Conservation (phyloP, 73 alveolate genomes). For the Uronychia binucleata region DNA sequence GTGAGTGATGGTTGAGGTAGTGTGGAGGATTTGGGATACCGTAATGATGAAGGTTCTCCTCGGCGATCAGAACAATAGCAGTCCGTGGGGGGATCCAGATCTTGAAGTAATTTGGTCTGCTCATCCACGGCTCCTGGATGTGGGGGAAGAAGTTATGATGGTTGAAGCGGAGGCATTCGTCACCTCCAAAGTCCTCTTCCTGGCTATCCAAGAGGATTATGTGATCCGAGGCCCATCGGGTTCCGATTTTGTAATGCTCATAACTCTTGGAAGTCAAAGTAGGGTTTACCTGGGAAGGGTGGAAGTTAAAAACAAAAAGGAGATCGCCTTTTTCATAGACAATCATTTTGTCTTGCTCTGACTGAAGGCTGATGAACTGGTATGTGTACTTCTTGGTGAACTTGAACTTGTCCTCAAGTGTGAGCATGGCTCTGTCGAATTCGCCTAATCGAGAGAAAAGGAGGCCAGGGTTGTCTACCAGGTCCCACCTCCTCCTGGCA, state of each 20-base stretch:
- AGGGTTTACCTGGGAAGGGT: conserved; percentile 85
- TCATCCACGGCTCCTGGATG: conserved; percentile 65
- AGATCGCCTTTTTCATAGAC: conserved; percentile 94
- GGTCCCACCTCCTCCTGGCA: conserved; percentile 97
- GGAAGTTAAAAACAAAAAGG: conserved; percentile 97
- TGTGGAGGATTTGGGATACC: not conserved
- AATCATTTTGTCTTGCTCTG: conserved; percentile 89
- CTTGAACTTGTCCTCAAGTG: conserved; percentile 47
- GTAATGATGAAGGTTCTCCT: conserved; percentile 42
- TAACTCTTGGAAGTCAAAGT: conserved; percentile 56
- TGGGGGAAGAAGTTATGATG: conserved; percentile 84
- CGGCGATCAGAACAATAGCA: conserved; percentile 79
- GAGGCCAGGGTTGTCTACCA: conserved; percentile 83
- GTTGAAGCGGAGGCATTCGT: conserved; percentile 83
- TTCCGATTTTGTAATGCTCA: conserved; percentile 93
- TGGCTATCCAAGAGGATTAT: conserved; percentile 91
- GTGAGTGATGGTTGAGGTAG: conserved; percentile 3
- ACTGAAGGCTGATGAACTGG: conserved; percentile 85
- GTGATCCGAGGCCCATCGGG: conserved; percentile 90
- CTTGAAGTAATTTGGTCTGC: conserved; percentile 82
- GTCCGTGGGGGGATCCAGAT: conserved; percentile 90
- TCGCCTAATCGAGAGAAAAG: conserved; percentile 73
- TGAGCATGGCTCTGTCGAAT: conserved; percentile 88
- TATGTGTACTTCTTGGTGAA: conserved; percentile 40
- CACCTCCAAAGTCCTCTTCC: conserved; percentile 94